Evolutionary conservation across 768 basidiomycete species (phyloP).

Genomic region (Boletus fagicola): DNA sequence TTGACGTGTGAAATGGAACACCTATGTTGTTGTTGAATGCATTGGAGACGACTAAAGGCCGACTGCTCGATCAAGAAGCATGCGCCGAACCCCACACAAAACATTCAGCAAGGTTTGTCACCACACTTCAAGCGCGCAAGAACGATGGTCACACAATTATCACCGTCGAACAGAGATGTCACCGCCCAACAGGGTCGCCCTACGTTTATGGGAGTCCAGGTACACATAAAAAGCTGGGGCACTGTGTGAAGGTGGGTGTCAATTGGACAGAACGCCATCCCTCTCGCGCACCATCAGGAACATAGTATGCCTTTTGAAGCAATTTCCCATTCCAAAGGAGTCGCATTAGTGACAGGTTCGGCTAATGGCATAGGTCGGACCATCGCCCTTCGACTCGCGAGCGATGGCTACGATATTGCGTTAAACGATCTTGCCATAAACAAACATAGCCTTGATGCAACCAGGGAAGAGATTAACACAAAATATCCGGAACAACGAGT

Average conservation of each 20-base stretch:
- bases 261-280: neutral
- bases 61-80: neutral
- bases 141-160: neutral
- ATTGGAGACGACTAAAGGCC: neutral
- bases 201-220: neutral
- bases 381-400: slow-evolving; percentile 37
- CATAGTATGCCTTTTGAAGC: slow-evolving; percentile 7
- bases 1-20: neutral
- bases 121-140: neutral
- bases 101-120: neutral
- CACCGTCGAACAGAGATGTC: no score
- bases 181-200: neutral
- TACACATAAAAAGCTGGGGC: slow-evolving; percentile 1
- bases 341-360: slow-evolving; percentile 33
- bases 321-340: slow-evolving; percentile 22
- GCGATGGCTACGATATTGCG: slow-evolving; percentile 36
- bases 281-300: neutral
- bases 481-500: slow-evolving; percentile 10
- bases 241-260: neutral
- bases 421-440: slow-evolving; percentile 35
- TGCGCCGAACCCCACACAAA: neutral
- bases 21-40: neutral
- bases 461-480: slow-evolving; percentile 14
- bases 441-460: slow-evolving; percentile 14
- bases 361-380: slow-evolving; percentile 34